Percentiles rank a stretch among this genome's conserved stretches.
Conservation (phyloP, 2,329 filamentous ascomycete genomes). For the Ceratocystis huliohia region DNA sequence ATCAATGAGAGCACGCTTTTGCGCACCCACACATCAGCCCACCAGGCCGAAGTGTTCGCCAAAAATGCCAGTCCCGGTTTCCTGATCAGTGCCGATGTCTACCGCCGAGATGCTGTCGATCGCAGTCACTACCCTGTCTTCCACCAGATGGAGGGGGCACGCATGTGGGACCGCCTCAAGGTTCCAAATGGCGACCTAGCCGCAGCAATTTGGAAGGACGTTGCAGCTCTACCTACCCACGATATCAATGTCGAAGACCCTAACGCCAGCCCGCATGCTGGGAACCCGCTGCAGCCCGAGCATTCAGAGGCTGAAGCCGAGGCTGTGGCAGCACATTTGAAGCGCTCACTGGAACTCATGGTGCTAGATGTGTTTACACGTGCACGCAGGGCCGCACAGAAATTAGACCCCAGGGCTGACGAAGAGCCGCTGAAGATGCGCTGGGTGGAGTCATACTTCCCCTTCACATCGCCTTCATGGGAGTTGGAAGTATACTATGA, state of each 20-base stretch:
- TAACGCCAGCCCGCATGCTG: slow-evolving; percentile 61
- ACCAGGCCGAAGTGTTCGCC: slow-evolving; percentile 73
- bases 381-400: slow-evolving; percentile 60
- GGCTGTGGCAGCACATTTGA: slow-evolving; percentile 73
- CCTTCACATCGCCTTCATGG: slow-evolving; percentile 91
- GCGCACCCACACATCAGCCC: slow-evolving; percentile 86
- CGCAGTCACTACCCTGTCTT: slow-evolving; percentile 92
- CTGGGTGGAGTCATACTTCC: slow-evolving; percentile 96
- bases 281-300: slow-evolving; percentile 71
- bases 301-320: slow-evolving; percentile 68
- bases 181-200: slow-evolving; percentile 44
- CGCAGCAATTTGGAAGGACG: slow-evolving; percentile 54
- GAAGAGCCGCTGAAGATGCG: slow-evolving; percentile 70
- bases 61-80: slow-evolving; percentile 63
- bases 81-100: slow-evolving; percentile 87
- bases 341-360: slow-evolving; percentile 77
- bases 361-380: slow-evolving; percentile 78
- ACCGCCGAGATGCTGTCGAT: slow-evolving; percentile 88
- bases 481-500: slow-evolving; percentile 93
- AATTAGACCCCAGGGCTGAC: slow-evolving; percentile 44
- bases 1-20: slow-evolving; percentile 73
- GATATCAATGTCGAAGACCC: slow-evolving; percentile 68
- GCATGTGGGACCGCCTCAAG: slow-evolving; percentile 66
- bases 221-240: slow-evolving; percentile 60
- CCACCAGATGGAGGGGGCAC: slow-evolving; percentile 95